Percentiles rank a stretch among this genome's conserved stretches.
Conservation (phyloP, 805 yeast genomes). For the Torulaspora microellipsoides region DNA sequence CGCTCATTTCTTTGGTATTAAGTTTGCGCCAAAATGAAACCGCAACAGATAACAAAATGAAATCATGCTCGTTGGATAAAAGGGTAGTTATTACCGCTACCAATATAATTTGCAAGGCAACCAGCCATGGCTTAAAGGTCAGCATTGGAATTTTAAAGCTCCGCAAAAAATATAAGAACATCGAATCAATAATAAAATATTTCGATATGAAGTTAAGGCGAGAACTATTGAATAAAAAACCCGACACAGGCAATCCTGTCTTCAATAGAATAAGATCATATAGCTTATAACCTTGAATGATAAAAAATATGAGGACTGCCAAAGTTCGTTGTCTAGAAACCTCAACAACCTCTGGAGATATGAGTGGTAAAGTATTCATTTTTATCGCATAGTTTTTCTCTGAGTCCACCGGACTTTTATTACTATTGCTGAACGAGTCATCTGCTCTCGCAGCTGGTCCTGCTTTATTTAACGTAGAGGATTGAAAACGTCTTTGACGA, state of each 20-base stretch:
- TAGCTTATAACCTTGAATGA: constrained; percentile 82
- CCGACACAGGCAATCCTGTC: constrained; percentile 36
- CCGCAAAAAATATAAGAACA: constrained; percentile 67
- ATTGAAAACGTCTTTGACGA: constrained; percentile 17
- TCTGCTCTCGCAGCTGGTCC: background rate
- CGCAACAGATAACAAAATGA: constrained; percentile 42
- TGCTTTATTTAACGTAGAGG: constrained; percentile 1
- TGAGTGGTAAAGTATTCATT: constrained; percentile 37
- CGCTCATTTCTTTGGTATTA: constrained; percentile 46
- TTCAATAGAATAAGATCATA: constrained; percentile 64
- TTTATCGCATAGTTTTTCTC: background rate
- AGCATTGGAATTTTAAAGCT: constrained; percentile 71
- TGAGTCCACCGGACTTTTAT: background rate
- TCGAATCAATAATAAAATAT: constrained; percentile 68
- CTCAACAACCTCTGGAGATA: constrained; percentile 65
- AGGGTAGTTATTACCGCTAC: constrained; percentile 50
- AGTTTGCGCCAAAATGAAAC: constrained; percentile 43
- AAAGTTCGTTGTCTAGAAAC: constrained; percentile 72
- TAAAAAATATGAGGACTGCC: constrained; percentile 57
- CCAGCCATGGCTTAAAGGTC: constrained; percentile 54
- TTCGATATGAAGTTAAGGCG: constrained; percentile 61
- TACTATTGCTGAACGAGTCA: background rate
- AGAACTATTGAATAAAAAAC: constrained; percentile 40
- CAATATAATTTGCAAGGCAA: constrained; percentile 44
- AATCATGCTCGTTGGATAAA: constrained; percentile 46